A percentile compares a stretch with the other conserved stretches of the same genome.
These are phyloP conservation scores for Bipolaris oryzae DNA, from an alignment of 2,329 filamentous ascomycete species.

Conservation along the genomic window DNA sequence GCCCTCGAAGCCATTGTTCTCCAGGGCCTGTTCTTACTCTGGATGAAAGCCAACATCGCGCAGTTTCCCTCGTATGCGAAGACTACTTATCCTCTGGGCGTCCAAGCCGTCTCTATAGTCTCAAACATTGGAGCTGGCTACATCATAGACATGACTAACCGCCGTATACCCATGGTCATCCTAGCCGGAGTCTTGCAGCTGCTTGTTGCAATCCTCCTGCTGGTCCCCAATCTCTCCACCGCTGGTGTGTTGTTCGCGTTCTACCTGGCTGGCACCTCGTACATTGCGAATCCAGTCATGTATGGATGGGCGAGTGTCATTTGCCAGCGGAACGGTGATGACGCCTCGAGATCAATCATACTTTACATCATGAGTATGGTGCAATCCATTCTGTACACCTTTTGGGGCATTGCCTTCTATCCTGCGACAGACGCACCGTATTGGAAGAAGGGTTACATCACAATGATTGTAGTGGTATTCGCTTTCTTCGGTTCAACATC, in stretches of 20 bases:
- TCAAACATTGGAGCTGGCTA: slow-evolving; percentile 51
- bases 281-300: slow-evolving; percentile 50
- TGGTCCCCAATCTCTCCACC: slow-evolving; percentile 42
- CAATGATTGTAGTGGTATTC: slow-evolving; percentile 44
- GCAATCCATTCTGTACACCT: slow-evolving; percentile 51
- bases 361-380: slow-evolving; percentile 52
- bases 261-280: slow-evolving; percentile 49
- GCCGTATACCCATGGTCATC: slow-evolving; percentile 45
- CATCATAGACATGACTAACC: slow-evolving; percentile 48
- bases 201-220: slow-evolving; percentile 40
- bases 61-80: slow-evolving; percentile 53
- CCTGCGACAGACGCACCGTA: slow-evolving; percentile 53
- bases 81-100: slow-evolving; percentile 64
- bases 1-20: slow-evolving; percentile 46
- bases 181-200: slow-evolving; percentile 45
- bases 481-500: slow-evolving; percentile 33
- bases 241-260: slow-evolving; percentile 47
- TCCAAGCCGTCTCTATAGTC: slow-evolving; percentile 62
- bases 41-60: slow-evolving; percentile 30
- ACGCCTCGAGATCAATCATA: slow-evolving; percentile 50
- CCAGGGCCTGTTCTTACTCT: slow-evolving; percentile 34
- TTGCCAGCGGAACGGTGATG: slow-evolving; percentile 48
- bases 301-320: slow-evolving; percentile 52
- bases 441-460: slow-evolving; percentile 49
- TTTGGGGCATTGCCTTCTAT: slow-evolving; percentile 55